These are phyloP conservation scores for Conticribra weissflogii DNA, from an alignment of 108 stramenopile genomes.

Conservation along the genomic window DNA sequence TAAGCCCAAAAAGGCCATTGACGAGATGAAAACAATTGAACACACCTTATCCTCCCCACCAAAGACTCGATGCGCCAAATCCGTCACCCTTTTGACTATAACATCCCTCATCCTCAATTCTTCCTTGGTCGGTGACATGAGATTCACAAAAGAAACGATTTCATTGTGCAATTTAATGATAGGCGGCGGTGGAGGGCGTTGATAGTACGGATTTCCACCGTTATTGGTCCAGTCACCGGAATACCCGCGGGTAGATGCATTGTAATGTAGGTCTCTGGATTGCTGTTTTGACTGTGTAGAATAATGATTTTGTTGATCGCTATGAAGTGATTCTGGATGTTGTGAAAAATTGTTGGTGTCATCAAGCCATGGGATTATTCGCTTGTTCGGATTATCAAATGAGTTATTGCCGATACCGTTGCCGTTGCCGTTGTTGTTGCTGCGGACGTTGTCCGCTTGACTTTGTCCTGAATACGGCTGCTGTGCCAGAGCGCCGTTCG, in stretches of 20 bases:
- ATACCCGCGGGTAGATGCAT: constrained; percentile 28
- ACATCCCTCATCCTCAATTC: constrained; percentile 67
- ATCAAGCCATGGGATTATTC: no score
- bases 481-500: no score
- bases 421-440: no score
- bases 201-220: constrained; percentile 31
- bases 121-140: constrained; percentile 80
- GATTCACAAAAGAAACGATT: constrained; percentile 88
- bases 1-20: neutral
- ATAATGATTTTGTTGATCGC: no score
- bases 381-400: no score
- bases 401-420: no score
- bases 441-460: neutral
- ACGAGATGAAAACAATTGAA: neutral
- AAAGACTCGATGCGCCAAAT: constrained; percentile 53
- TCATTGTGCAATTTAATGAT: constrained; percentile 94
- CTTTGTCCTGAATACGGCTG: neutral
- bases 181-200: constrained; percentile 40
- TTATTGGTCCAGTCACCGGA: constrained; percentile 66
- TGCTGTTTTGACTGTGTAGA: no score
- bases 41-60: constrained; percentile 34
- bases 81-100: constrained; percentile 55
- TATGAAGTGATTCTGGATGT: no score
- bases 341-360: no score
- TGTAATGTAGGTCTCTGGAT: neutral